A percentile compares a stretch with the other conserved stretches of the same genome.
Conservation (phyloP, 2,329 filamentous ascomycete genomes). For the Alternaria arborescens region DNA sequence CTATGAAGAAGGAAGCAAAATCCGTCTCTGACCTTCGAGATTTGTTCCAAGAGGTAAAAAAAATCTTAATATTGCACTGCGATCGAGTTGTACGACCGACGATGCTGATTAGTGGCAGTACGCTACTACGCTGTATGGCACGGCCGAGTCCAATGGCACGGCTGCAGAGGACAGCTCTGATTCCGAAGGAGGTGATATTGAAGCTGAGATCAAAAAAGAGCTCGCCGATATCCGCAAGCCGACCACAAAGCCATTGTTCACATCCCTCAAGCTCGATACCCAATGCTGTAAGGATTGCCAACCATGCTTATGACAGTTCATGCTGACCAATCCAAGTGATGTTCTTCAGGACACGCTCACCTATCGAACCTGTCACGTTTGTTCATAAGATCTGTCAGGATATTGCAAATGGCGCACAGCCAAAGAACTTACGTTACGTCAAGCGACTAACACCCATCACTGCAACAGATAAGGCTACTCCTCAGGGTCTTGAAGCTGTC, state of each 20-base stretch:
- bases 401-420: conserved; percentile 59
- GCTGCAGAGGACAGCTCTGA: conserved; percentile 52
- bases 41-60: conserved; percentile 71
- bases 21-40: conserved; percentile 72
- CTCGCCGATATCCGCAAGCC: conserved; percentile 69
- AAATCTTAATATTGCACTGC: conserved; percentile 1
- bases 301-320: background rate
- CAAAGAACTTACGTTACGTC: conserved; percentile 65
- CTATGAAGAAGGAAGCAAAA: conserved; percentile 74
- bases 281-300: conserved; percentile 59
- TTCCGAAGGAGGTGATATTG: conserved; percentile 66
- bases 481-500: conserved; percentile 72
- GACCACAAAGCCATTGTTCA: conserved; percentile 59
- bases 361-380: conserved; percentile 67
- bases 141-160: conserved; percentile 46
- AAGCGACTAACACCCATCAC: conserved; percentile 69
- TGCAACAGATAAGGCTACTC: conserved; percentile 71
- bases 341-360: conserved; percentile 65
- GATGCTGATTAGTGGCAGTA: conserved; percentile 66
- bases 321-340: conserved; percentile 55
- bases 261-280: conserved; percentile 62
- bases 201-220: conserved; percentile 75
- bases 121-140: conserved; percentile 64
- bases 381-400: conserved; percentile 67
- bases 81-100: background rate